phyloP scores from a whole-genome alignment of 2,329 filamentous ascomycete genomes.

The Aspergillus piperis region DNA sequence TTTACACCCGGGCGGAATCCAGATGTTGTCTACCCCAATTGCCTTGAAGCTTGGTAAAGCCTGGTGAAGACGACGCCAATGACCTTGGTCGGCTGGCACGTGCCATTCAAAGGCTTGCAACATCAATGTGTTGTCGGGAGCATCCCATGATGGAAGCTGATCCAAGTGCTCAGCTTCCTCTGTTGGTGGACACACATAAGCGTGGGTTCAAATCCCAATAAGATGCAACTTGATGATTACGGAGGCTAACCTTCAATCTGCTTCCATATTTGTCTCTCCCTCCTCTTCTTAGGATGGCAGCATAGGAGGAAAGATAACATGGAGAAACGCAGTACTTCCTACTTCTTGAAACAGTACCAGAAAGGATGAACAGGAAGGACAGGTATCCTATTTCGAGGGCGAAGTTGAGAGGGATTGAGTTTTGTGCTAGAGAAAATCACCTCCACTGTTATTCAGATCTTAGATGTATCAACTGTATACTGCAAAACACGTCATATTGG shows the following conservation, averaged over 20 bases:
- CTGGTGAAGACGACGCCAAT: slow-evolving; percentile 61
- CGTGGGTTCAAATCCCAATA: neutral
- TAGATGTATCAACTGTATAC: slow-evolving; percentile 8
- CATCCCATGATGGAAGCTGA: slow-evolving; percentile 33
- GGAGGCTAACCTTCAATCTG: slow-evolving; percentile 27
- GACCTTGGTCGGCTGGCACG: slow-evolving; percentile 59
- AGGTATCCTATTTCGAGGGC: neutral
- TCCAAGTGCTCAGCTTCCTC: slow-evolving; percentile 28
- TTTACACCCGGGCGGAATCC: slow-evolving; percentile 73
- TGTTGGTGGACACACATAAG: slow-evolving; percentile 10
- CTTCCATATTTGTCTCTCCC: slow-evolving; percentile 21
- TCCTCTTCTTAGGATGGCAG: slow-evolving; percentile 15
- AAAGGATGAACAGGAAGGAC: neutral
- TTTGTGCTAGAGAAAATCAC: neutral
- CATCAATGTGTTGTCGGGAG: slow-evolving; percentile 51
- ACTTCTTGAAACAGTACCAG: neutral
- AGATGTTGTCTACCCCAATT: slow-evolving; percentile 63
- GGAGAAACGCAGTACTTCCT: neutral
- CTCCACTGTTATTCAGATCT: neutral
- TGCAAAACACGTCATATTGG: slow-evolving; percentile 8
- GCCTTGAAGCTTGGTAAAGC: slow-evolving; percentile 57
- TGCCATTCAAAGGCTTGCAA: slow-evolving; percentile 76
- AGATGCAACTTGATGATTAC: neutral
- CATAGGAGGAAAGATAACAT: slow-evolving; percentile 16
- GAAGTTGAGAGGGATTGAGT: neutral